Evolutionary conservation across 225 moss, liverwort and hornwort species (phyloP).

Genomic region (Sphagnum tenellum): DNA sequence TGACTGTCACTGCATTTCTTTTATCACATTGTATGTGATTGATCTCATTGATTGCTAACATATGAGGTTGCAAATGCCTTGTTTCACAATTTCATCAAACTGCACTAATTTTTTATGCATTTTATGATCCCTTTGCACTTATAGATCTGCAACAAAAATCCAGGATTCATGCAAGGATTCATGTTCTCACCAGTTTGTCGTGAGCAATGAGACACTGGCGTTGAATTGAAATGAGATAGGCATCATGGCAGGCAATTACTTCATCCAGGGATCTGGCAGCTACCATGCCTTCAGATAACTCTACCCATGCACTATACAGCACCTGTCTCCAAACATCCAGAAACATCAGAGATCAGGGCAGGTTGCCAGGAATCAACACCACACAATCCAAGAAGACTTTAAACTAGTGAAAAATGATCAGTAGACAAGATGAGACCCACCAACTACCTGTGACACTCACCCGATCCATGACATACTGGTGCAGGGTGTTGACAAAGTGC

Average conservation of each 20-base stretch:
- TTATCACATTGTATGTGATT: too few species aligned
- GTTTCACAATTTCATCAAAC: too few species aligned
- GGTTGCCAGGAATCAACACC: too few species aligned
- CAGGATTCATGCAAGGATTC: not conserved
- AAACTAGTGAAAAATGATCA: too few species aligned
- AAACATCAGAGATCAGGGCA: too few species aligned
- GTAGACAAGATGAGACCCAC: too few species aligned
- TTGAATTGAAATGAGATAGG: constrained; percentile 90
- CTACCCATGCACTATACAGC: constrained; percentile 95
- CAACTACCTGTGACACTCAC: constrained; percentile 16
- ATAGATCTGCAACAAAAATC: not conserved
- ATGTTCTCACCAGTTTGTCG: constrained; percentile 66
- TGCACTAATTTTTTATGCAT: too few species aligned
- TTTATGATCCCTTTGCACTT: not conserved
- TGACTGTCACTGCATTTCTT: too few species aligned
- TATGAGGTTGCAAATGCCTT: too few species aligned
- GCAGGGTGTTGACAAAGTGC: constrained; percentile 98
- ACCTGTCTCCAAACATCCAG: constrained; percentile 40
- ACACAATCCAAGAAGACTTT: too few species aligned
- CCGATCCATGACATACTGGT: constrained; percentile 98
- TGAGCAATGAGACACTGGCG: constrained; percentile 95
- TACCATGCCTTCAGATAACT: constrained; percentile 92
- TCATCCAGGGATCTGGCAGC: constrained; percentile 93
- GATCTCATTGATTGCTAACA: too few species aligned
- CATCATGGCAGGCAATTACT: constrained; percentile 94